Percentiles rank a stretch among this genome's conserved stretches.
phyloP scores from a whole-genome alignment of 2,329 filamentous ascomycete genomes.

The Biscogniauxia mediterranea region DNA sequence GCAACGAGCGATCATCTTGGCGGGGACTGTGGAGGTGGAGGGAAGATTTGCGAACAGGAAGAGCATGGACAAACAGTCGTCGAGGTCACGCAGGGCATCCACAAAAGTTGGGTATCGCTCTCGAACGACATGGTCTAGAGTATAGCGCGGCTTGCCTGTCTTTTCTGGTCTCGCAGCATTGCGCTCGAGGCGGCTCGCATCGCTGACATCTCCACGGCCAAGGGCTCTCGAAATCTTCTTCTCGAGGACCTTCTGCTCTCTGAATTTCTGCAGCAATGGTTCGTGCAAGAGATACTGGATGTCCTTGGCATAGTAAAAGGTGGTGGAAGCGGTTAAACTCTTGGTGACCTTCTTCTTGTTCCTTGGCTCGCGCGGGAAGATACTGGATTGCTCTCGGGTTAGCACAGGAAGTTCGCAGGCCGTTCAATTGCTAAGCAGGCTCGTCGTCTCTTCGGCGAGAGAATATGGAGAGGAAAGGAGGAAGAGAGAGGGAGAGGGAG shows the following conservation, averaged over 20 bases:
- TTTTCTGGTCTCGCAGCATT: conserved; percentile 88
- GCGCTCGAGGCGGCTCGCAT: conserved; percentile 81
- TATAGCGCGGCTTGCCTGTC: conserved; percentile 85
- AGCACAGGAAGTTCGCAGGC: neutral
- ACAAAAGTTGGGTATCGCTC: conserved; percentile 97
- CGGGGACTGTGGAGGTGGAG: conserved; percentile 82
- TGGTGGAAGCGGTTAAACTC: conserved; percentile 84
- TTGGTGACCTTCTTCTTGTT: conserved; percentile 97
- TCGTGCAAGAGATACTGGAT: conserved; percentile 98
- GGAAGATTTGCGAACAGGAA: conserved; percentile 97
- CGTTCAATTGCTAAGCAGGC: no score
- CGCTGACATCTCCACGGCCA: conserved; percentile 84
- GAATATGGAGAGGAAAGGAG: neutral
- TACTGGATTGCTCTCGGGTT: conserved; percentile 38
- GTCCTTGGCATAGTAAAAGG: conserved; percentile 90
- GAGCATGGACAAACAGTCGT: conserved; percentile 94
- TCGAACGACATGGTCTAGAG: conserved; percentile 93
- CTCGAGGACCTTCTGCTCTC: conserved; percentile 92
- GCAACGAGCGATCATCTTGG: conserved; percentile 94
- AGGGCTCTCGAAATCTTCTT: conserved; percentile 96
- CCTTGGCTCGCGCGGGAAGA: conserved; percentile 94
- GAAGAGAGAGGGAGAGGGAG: neutral
- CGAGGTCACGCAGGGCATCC: conserved; percentile 89
- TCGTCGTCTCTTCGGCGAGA: neutral
- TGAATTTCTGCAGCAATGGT: conserved; percentile 89